Percentiles rank a stretch among this genome's conserved stretches.
These are phyloP conservation scores for Pythium phragmitis DNA, from an alignment of 352 stramenopile genomes.

Conservation along the genomic window DNA sequence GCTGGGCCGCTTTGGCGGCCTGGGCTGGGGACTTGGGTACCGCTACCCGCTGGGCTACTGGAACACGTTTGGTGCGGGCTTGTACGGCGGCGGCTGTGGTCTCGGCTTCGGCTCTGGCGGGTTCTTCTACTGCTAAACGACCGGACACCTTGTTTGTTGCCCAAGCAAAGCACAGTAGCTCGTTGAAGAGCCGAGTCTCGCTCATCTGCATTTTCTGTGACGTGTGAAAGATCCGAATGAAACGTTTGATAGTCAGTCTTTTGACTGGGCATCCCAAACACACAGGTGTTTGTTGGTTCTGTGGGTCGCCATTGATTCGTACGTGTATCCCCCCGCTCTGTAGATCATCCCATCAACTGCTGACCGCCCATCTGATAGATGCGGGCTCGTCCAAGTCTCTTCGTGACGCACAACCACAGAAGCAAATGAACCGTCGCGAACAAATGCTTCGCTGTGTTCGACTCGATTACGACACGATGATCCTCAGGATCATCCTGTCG, in stretches of 20 bases:
- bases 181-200: background rate
- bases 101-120: conserved; percentile 17
- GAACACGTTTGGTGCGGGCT: conserved; percentile 23
- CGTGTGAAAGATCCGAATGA: conserved; percentile 6
- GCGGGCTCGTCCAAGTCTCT: too few relatives aligned
- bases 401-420: too few relatives aligned
- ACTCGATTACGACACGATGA: too few relatives aligned
- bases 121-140: conserved; percentile 29
- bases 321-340: too few relatives aligned
- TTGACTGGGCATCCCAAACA: background rate
- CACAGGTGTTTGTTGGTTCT: background rate
- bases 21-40: conserved; percentile 21
- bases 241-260: background rate
- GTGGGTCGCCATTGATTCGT: too few relatives aligned
- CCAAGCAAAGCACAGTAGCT: background rate
- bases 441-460: too few relatives aligned
- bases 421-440: too few relatives aligned
- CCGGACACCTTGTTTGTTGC: background rate
- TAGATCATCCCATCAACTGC: too few relatives aligned
- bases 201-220: conserved; percentile 4
- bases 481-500: too few relatives aligned
- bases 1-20: conserved; percentile 6
- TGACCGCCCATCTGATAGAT: too few relatives aligned
- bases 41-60: conserved; percentile 29
- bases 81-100: conserved; percentile 27